Conservation (phyloP, 2,329 filamentous ascomycete genomes). For the Aspergillus novofumigatus region DNA sequence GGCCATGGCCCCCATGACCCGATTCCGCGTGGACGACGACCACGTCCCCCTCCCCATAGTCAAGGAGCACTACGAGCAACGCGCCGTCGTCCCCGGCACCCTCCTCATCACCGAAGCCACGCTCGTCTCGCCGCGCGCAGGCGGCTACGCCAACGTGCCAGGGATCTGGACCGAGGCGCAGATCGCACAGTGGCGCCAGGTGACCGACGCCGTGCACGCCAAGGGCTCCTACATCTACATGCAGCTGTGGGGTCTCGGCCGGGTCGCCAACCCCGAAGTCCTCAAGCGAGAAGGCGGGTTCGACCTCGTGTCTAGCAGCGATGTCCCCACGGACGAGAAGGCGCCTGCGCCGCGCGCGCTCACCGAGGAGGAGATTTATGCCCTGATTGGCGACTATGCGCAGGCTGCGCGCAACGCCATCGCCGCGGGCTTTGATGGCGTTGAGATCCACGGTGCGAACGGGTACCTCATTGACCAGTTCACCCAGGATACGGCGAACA, state of each 20-base stretch:
- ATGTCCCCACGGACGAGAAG: constrained; percentile 14
- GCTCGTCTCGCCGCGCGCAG: constrained; percentile 45
- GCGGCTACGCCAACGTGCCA: constrained; percentile 51
- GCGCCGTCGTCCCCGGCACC: constrained; percentile 50
- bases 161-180: constrained; percentile 57
- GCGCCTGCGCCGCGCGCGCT: constrained; percentile 28
- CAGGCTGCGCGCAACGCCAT: constrained; percentile 50
- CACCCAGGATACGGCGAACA: constrained; percentile 44
- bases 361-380: constrained; percentile 41
- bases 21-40: constrained; percentile 48
- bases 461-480: constrained; percentile 53
- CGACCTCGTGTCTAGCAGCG: constrained; percentile 22
- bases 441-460: constrained; percentile 49
- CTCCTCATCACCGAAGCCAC: constrained; percentile 58
- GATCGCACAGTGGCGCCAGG: constrained; percentile 55
- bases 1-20: constrained; percentile 57
- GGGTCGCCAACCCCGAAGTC: constrained; percentile 44
- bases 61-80: constrained; percentile 52
- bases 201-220: constrained; percentile 60
- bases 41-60: constrained; percentile 45
- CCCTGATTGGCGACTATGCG: constrained; percentile 40
- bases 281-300: constrained; percentile 12
- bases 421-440: constrained; percentile 51
- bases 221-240: constrained; percentile 58
- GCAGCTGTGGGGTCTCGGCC: constrained; percentile 61